These are phyloP conservation scores for Lippia alba DNA, from an alignment of 305 asterid species.

Conservation along the genomic window DNA sequence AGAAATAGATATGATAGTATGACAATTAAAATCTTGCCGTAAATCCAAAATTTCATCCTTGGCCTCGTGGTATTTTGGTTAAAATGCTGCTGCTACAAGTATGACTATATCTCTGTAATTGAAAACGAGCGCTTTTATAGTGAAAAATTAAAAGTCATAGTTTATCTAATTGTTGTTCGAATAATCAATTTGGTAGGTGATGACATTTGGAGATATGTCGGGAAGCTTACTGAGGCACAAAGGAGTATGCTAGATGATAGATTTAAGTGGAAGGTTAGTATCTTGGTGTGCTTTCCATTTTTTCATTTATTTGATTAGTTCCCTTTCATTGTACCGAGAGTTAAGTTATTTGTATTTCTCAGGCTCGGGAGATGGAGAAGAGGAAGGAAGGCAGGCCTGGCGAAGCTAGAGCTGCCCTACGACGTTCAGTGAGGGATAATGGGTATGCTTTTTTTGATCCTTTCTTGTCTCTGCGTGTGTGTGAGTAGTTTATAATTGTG, in stretches of 20 bases:
- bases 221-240: slow-evolving; percentile 94
- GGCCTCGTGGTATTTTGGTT: too few species aligned
- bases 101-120: neutral
- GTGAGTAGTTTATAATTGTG: neutral
- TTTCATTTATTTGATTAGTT: neutral
- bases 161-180: slow-evolving; percentile 25
- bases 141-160: slow-evolving; percentile 6
- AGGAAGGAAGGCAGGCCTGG: slow-evolving; percentile 98
- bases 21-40: neutral
- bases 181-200: slow-evolving; percentile 63
- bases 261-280: slow-evolving; percentile 93
- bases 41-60: too few species aligned
- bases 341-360: slow-evolving; percentile 27
- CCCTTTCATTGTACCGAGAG: neutral
- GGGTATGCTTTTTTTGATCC: slow-evolving; percentile 55
- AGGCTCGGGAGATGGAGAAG: slow-evolving; percentile 99
- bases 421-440: slow-evolving; percentile 97
- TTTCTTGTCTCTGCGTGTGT: neutral
- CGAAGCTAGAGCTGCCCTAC: slow-evolving; percentile 90
- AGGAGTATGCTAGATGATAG: slow-evolving; percentile 98
- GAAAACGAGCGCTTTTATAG: slow-evolving; percentile 16
- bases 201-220: slow-evolving; percentile 97
- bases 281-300: slow-evolving; percentile 22
- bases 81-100: neutral
- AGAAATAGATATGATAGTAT: slow-evolving; percentile 1